phyloP scores from a whole-genome alignment of 257 asterid genomes.

The Solanum chmielewskii region DNA sequence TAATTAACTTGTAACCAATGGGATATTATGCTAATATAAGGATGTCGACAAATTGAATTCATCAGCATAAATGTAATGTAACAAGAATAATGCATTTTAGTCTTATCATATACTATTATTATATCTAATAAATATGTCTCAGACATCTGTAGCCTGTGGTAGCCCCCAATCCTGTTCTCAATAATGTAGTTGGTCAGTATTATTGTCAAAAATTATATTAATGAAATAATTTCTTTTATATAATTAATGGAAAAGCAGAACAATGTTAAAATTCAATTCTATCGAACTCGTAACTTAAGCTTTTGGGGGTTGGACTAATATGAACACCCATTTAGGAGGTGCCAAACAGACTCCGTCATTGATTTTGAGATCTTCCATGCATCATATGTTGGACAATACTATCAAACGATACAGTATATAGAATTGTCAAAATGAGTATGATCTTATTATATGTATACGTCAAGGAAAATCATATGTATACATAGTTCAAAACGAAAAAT shows the following conservation, averaged over 20 bases:
- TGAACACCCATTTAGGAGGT: neutral
- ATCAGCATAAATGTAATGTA: neutral
- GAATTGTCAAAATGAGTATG: neutral
- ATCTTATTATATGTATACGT: neutral
- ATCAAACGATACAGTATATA: neutral
- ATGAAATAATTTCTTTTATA: neutral
- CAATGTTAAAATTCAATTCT: neutral
- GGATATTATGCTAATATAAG: neutral
- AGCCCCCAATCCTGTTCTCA: neutral
- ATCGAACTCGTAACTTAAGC: neutral
- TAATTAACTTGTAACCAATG: neutral
- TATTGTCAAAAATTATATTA: neutral
- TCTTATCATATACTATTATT: neutral
- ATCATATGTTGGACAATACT: neutral
- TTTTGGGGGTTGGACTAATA: neutral
- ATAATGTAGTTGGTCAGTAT: neutral
- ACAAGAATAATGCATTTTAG: neutral
- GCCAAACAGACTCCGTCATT: neutral
- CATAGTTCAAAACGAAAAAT: neutral
- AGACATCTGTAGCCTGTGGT: neutral
- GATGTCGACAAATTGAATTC: neutral
- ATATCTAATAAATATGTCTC: neutral
- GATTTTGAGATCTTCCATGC: neutral
- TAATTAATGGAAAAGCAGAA: neutral
- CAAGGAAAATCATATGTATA: neutral